Conservation (phyloP, 345 rosid species). For the Aquilaria malaccensis region DNA sequence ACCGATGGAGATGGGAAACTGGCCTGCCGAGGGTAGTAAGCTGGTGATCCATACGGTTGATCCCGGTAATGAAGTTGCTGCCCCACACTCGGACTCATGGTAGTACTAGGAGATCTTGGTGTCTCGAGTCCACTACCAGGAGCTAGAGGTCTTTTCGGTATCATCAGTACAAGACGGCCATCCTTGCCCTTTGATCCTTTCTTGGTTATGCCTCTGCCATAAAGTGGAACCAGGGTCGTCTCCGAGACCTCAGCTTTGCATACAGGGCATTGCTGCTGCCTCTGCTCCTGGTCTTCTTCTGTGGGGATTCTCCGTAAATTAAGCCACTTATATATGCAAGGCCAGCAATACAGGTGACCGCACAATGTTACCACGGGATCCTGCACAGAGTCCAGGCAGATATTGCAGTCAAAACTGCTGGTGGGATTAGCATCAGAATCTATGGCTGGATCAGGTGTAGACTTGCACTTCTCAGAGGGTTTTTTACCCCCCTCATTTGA, state of each 20-base stretch:
- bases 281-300: conserved; percentile 23
- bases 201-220: conserved; percentile 51
- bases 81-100: conserved; percentile 9
- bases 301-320: conserved; percentile 29
- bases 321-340: conserved; percentile 92
- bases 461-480: conserved; percentile 22
- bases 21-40: conserved; percentile 24
- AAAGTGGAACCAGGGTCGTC: conserved; percentile 69
- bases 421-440: conserved; percentile 22
- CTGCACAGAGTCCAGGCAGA: conserved; percentile 69
- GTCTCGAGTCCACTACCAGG: conserved; percentile 27
- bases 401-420: conserved; percentile 64
- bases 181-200: conserved; percentile 21
- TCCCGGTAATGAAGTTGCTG: conserved; percentile 24
- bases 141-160: conserved; percentile 47
- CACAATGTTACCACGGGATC: conserved; percentile 90
- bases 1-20: conserved; percentile 30
- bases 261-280: conserved; percentile 74
- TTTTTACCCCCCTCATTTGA: conserved; percentile 29
- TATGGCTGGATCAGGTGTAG: conserved; percentile 4
- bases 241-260: conserved; percentile 76
- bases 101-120: conserved; percentile 16
- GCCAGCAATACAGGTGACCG: conserved; percentile 97
- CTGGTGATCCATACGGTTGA: conserved; percentile 17
- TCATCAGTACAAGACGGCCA: conserved; percentile 26